Conservation (phyloP, 345 rosid species). For the Cardamine resedifolia region DNA sequence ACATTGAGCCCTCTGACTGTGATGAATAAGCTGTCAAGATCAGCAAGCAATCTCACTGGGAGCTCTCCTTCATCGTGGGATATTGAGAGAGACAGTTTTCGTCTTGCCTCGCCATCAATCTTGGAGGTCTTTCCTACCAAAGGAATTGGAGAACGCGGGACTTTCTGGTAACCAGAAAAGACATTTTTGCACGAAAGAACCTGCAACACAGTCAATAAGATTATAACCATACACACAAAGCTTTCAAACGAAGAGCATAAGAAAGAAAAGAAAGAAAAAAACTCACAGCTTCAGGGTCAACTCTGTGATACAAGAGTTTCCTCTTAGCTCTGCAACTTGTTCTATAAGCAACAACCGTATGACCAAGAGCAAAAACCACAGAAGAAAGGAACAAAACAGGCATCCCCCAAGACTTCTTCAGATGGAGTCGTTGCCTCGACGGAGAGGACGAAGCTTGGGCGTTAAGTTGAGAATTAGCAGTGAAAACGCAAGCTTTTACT, state of each 20-base stretch:
- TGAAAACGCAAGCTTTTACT: slow-evolving; percentile 79
- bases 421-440: slow-evolving; percentile 70
- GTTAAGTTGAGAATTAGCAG: slow-evolving; percentile 69
- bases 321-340: slow-evolving; percentile 92
- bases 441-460: slow-evolving; percentile 63
- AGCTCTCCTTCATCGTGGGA: slow-evolving; percentile 63
- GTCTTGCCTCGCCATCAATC: slow-evolving; percentile 65
- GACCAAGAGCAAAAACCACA: slow-evolving; percentile 91
- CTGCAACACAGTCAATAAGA: slow-evolving; percentile 38
- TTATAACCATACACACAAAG: neutral
- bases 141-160: slow-evolving; percentile 92
- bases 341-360: slow-evolving; percentile 82
- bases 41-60: slow-evolving; percentile 73
- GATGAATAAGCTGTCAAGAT: slow-evolving; percentile 74
- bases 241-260: neutral
- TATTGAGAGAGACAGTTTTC: slow-evolving; percentile 50
- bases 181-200: slow-evolving; percentile 83
- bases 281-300: slow-evolving; percentile 89
- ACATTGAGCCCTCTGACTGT: slow-evolving; percentile 63
- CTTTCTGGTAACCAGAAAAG: slow-evolving; percentile 81
- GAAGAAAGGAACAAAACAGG: slow-evolving; percentile 94
- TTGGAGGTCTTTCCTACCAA: slow-evolving; percentile 60
- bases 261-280: too few species aligned
- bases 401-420: slow-evolving; percentile 99
- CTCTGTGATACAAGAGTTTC: slow-evolving; percentile 83